phyloP scores from a whole-genome alignment of 2,329 filamentous ascomycete species.

The Chaetothyriales sp. region DNA sequence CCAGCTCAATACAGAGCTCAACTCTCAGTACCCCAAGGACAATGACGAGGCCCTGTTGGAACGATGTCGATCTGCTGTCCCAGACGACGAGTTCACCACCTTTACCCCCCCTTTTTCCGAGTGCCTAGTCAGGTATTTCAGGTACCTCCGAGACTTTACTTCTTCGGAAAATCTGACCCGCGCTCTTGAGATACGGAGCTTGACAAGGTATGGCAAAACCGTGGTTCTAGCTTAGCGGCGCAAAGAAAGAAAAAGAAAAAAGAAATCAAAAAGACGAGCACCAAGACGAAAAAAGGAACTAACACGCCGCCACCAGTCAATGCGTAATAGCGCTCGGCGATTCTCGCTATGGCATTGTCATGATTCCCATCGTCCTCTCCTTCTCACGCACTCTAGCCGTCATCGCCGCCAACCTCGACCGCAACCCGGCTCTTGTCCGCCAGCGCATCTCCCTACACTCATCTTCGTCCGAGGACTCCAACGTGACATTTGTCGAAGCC shows the following conservation, averaged over 20 bases:
- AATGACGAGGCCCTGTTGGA: conserved; percentile 12
- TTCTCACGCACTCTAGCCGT: conserved; percentile 68
- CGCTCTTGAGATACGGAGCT: conserved; percentile 14
- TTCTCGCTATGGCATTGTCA: conserved; percentile 62
- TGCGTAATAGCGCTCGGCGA: conserved; percentile 73
- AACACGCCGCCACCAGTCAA: conserved; percentile 39
- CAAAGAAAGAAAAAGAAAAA: background rate
- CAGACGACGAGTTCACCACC: conserved; percentile 13
- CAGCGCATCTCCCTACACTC: conserved; percentile 25
- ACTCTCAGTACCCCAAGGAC: conserved; percentile 9
- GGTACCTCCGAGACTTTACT: conserved; percentile 17
- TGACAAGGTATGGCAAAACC: conserved; percentile 11
- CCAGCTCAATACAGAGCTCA: conserved; percentile 15
- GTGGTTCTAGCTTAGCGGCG: no score
- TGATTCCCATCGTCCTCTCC: conserved; percentile 71
- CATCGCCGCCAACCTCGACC: conserved; percentile 72
- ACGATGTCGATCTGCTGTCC: conserved; percentile 11
- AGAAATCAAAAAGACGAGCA: background rate
- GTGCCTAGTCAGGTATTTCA: conserved; percentile 17
- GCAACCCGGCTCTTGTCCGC: conserved; percentile 60
- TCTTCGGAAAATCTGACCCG: conserved; percentile 14
- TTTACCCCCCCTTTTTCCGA: conserved; percentile 16
- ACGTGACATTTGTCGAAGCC: conserved; percentile 68
- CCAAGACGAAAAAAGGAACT: background rate
- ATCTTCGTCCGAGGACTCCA: conserved; percentile 48